Evolutionary conservation across 2,329 filamentous ascomycete species (phyloP).

Genomic region (Fulvia fulva): DNA sequence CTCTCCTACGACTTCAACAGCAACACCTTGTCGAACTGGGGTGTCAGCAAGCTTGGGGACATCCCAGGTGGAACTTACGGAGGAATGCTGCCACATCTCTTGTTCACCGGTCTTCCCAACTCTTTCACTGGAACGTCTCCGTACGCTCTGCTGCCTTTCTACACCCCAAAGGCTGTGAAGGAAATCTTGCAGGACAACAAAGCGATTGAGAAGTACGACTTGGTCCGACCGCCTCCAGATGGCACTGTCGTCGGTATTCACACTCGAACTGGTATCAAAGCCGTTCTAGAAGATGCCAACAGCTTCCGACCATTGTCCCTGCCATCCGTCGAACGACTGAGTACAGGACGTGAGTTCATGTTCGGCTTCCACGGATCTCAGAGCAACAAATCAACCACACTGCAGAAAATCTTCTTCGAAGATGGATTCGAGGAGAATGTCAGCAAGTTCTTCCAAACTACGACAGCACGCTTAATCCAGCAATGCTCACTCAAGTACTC

Average conservation of each 20-base stretch:
- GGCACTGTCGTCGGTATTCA: slow-evolving; percentile 46
- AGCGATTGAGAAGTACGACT: slow-evolving; percentile 45
- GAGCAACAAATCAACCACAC: slow-evolving; percentile 36
- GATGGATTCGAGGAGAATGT: slow-evolving; percentile 43
- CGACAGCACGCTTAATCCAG: slow-evolving; percentile 44
- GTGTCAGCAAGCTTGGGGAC: slow-evolving; percentile 42
- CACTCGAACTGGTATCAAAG: slow-evolving; percentile 49
- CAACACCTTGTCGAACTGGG: slow-evolving; percentile 49
- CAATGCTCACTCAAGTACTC: slow-evolving; percentile 46
- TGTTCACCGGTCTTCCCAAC: slow-evolving; percentile 47
- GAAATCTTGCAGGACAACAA: slow-evolving; percentile 48
- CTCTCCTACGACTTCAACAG: slow-evolving; percentile 49
- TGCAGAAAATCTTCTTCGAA: slow-evolving; percentile 48
- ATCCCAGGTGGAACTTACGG: slow-evolving; percentile 43
- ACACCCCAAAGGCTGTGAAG: slow-evolving; percentile 47
- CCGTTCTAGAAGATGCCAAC: slow-evolving; percentile 47
- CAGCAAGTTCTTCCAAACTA: slow-evolving; percentile 42
- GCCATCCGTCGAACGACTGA: slow-evolving; percentile 38
- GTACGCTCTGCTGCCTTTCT: slow-evolving; percentile 50
- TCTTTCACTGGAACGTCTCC: slow-evolving; percentile 48
- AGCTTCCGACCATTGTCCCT: slow-evolving; percentile 47
- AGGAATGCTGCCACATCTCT: slow-evolving; percentile 38
- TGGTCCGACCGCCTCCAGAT: slow-evolving; percentile 34
- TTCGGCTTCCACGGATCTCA: slow-evolving; percentile 46
- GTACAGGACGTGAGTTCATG: slow-evolving; percentile 47